Conservation (phyloP, 345 rosid genomes). For the Lagerstroemia speciosa region DNA sequence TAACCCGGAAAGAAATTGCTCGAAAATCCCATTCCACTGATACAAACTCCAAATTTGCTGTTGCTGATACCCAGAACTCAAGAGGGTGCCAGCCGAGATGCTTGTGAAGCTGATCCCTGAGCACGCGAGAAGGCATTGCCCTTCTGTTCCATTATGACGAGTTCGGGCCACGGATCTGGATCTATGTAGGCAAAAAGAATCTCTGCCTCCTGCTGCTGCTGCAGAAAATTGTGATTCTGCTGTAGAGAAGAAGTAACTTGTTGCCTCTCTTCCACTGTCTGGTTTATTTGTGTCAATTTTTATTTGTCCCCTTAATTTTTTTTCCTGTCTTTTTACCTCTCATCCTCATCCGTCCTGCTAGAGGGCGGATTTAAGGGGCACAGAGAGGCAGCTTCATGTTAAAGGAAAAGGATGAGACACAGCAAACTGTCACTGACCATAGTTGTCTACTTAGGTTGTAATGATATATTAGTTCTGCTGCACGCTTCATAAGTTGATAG, state of each 20-base stretch:
- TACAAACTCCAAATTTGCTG: neutral
- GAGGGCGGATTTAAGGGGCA: neutral
- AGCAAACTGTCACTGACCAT: constrained; percentile 1
- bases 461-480: neutral
- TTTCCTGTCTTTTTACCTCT: neutral
- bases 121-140: constrained; percentile 52
- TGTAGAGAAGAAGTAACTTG: neutral
- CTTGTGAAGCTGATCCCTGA: constrained; percentile 54
- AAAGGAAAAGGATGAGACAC: neutral
- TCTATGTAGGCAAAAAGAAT: constrained; percentile 1
- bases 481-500: too few species aligned
- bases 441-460: neutral
- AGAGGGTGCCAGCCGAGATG: constrained; percentile 51
- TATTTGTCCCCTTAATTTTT: constrained; percentile 4
- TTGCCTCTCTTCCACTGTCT: neutral
- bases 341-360: neutral
- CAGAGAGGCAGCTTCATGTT: neutral
- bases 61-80: constrained; percentile 47
- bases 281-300: neutral
- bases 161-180: neutral
- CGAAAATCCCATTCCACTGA: neutral
- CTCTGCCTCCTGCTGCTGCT: neutral
- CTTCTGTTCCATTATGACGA: constrained; percentile 32
- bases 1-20: too few species aligned
- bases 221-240: neutral